Evolutionary conservation across 495 filamentous ascomycete species (phyloP), one percentile per base, ranked within the genome.

Genomic region (Delitschia confertaspora): DNA sequence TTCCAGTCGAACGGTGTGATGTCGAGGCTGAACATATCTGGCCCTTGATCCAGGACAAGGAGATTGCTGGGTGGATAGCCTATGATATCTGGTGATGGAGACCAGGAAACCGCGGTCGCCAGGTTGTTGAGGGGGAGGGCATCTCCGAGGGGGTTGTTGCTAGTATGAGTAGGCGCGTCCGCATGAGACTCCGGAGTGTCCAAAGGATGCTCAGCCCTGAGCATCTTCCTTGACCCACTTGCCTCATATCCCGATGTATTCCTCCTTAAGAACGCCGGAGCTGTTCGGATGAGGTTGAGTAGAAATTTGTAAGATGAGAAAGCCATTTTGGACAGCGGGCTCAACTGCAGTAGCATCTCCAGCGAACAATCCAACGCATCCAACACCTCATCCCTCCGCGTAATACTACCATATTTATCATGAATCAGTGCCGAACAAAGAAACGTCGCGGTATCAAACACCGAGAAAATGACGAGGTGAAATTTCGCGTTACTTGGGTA

Each of bases 341-440:
- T 45, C 30, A 69, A 51, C 38, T 63, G 51, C 8, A 60, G 52
- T 20, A 73, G 60, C 54, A 70, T 61, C 4, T 54, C 38, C 16
- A 70, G 39, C 4, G 64, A 61, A 20, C 56, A 57, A 4, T 56
- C 48, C 37, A 73, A 62, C 6, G 60, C 60, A 38, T 62, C 53
- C 21, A 72, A 51, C 3, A 69, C 51, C 3, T 62, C 53, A 3
- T 70, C 63, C 16, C 67, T 61, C 18, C 61, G 62, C 18, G 69
- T 66, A 19, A 73, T 61, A 25, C 38, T 64, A 23, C 56, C 36
- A 19, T 60, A 55, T 30, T 57, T 56, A 47, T 75, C 71, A 36
- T 73, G 69, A 10, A 72, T 59, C n/a, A 75, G 55, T 0, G 66
- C 69, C 3, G 70, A 71, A 48, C 68, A 72, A 24, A 74, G 45